Base-by-base conservation (phyloP, 768 basidiomycete genomes). In the Collybia sp. region DNA sequence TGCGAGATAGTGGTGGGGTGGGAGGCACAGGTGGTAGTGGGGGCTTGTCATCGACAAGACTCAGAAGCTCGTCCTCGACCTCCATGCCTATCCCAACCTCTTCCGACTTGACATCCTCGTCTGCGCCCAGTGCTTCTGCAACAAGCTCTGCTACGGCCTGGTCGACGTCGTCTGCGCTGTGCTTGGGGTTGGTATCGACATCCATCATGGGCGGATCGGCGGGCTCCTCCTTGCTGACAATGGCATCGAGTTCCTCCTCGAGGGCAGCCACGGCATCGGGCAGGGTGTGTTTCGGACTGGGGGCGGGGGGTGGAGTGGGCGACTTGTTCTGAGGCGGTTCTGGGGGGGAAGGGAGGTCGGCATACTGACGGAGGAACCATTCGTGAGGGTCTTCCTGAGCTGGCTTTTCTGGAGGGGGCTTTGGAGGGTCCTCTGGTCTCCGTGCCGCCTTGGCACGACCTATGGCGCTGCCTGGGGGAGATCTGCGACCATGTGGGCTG, bases 41-140 rank as follows among this genome's bases (percentile, higher is more conserved):
- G 20, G 60, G 63, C 19, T 58, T 64, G 52, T 80, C 83, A 54
- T 84, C 85, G 25, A 88, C 67, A 18, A 88, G 67, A 54, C 83
- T 84, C 47, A 87, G 70, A 41, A 88, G 62, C 62, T 88, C 86
- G 51, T 84, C 77, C 47, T 84, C 82, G 17, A 82, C 75, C 45
- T 82, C 67, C 47, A 69, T 57, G 49, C 66, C 64, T 66, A 62
- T 67, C 35, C 46, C 56, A 16, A 58, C 52, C 43, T 58, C 55
- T 25, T 62, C 58, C 13, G 48, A 38, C 45, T 65, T 58, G 37
- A 55, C 33, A 20, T 49, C 51, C 6, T 52, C 51, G 18, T 55
- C 58, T 12, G 52, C 54, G 31, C 66, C 64, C 43, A 71, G 47
- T 10, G 70, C 71, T 43, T 72, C 70, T 17, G 63, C 65, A 11